Percentiles rank a stretch among this genome's conserved stretches.
Conservation (phyloP, 2,329 filamentous ascomycete genomes). For the Thermomyces lanuginosus region DNA sequence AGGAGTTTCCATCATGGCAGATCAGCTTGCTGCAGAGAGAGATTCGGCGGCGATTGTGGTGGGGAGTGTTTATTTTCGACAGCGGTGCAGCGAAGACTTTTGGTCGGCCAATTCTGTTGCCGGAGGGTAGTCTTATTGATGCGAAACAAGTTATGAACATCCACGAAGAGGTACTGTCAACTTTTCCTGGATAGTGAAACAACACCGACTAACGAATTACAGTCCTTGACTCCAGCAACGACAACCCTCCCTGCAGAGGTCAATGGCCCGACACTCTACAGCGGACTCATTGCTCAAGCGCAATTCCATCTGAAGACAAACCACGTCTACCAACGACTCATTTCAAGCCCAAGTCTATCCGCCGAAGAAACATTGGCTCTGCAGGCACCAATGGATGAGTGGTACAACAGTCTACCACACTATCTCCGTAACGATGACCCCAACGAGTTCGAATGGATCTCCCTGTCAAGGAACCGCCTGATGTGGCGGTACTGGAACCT, state of each 20-base stretch:
- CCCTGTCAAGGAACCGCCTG: conserved; percentile 24
- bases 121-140: conserved; percentile 29
- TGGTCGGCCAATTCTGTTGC: conserved; percentile 32
- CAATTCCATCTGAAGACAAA: conserved; percentile 30
- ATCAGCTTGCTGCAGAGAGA: conserved; percentile 28
- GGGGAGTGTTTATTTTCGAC: conserved; percentile 32
- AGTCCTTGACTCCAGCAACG: conserved; percentile 23
- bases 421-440: conserved; percentile 23
- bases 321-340: conserved; percentile 28
- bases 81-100: conserved; percentile 37
- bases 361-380: conserved; percentile 26
- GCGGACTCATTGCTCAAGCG: conserved; percentile 27
- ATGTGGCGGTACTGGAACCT: conserved; percentile 31
- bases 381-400: conserved; percentile 28
- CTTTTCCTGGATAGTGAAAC: not conserved
- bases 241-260: conserved; percentile 22
- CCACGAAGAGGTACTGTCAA: conserved; percentile 20
- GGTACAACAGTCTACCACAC: conserved; percentile 25
- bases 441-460: conserved; percentile 20
- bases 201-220: conserved; percentile 1
- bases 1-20: conserved; percentile 33
- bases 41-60: conserved; percentile 26
- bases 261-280: conserved; percentile 27
- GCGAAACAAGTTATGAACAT: conserved; percentile 30
- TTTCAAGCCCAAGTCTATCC: conserved; percentile 26